Evolutionary conservation across 139 green algal species (phyloP).

Genomic region (Micromonas pusilla): DNA sequence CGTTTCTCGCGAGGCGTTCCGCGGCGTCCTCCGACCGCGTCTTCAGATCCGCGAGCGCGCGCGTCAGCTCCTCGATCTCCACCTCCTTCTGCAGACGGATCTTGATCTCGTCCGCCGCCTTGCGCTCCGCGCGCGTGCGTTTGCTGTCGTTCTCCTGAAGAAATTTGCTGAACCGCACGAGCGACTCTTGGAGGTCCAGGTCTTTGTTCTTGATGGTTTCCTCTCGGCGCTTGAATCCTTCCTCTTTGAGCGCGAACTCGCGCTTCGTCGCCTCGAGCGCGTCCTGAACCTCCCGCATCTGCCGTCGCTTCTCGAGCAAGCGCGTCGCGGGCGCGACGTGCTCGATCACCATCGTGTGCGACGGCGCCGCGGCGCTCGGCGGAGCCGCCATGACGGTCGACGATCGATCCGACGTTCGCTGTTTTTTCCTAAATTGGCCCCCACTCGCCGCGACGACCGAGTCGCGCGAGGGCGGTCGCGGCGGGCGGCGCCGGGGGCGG

Average conservation of each 20-base stretch:
- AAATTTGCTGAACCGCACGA: constrained; percentile 88
- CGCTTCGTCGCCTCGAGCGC: constrained; percentile 72
- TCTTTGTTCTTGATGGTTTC: constrained; percentile 81
- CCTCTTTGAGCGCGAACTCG: constrained; percentile 74
- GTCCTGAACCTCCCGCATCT: constrained; percentile 92
- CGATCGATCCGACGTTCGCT: too few relatives aligned
- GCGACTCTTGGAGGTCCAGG: constrained; percentile 80
- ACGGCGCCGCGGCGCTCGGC: too few relatives aligned
- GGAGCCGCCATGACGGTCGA: neutral
- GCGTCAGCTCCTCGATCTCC: constrained; percentile 59
- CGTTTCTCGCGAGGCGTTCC: constrained; percentile 31
- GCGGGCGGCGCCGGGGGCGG: too few relatives aligned
- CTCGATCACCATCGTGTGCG: constrained; percentile 58
- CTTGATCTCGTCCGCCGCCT: constrained; percentile 72
- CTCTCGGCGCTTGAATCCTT: constrained; percentile 70
- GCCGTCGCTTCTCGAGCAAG: constrained; percentile 79
- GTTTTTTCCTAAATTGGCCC: too few relatives aligned
- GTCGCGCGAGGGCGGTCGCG: too few relatives aligned
- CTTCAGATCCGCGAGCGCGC: neutral
- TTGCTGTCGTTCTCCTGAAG: constrained; percentile 87
- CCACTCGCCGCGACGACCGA: too few relatives aligned
- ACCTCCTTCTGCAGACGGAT: constrained; percentile 59
- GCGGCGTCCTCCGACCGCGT: neutral
- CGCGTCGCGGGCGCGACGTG: constrained; percentile 80
- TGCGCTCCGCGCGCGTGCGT: constrained; percentile 68